Evolutionary conservation across 2,329 filamentous ascomycete species (phyloP), one percentile per base, ranked within the genome.

Genomic region (Colletotrichum sp.): DNA sequence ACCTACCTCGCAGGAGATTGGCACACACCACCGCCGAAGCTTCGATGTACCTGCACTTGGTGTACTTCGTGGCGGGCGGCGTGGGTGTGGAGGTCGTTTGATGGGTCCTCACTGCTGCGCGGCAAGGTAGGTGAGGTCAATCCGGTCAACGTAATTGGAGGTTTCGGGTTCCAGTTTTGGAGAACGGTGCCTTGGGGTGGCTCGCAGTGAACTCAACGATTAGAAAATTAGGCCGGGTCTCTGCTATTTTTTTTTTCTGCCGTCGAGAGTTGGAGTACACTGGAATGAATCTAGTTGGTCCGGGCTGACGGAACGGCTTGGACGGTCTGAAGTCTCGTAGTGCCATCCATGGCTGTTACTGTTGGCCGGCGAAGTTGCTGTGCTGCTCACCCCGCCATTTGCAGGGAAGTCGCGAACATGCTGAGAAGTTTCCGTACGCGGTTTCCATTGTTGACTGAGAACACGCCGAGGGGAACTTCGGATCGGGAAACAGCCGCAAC

Each of bases 251-350:
- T 30, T 63, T 52, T 52, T 52, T 36, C 28, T 68, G 34, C n/a
- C 62, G 16, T 55, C 44, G n/a, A 52, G 26, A 44, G 69, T 63
- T 44, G 67, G 68, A 69, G 36, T 52, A 72, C 26, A 30, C 66
- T 76, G 74, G 74, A 76, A 76, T 69, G 74, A 59, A 65, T 59
- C 70, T 52, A 73, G 59, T 76, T 76, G 74, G 74, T 60, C 64
- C 65, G 74, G 74, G 59, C 74, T 62, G 65, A 44, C 74, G 74
- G 74, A 28, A 76, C 57, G 64, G 44, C 44, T 69, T 24, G 15
- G 34, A 63, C 57, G 62, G 69, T 59, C 44, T 52, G 44, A 52
- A 52, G 44, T 21, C 44, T 52, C 44, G 10, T 21, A 49, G 44
- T 21, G 44, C 18, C 39, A 26, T 16, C 18, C 39, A 26, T 13